Evolutionary conservation across 805 yeast species (phyloP), one percentile per base, ranked within the genome.

Genomic region (Candida ascalaphidarum): DNA sequence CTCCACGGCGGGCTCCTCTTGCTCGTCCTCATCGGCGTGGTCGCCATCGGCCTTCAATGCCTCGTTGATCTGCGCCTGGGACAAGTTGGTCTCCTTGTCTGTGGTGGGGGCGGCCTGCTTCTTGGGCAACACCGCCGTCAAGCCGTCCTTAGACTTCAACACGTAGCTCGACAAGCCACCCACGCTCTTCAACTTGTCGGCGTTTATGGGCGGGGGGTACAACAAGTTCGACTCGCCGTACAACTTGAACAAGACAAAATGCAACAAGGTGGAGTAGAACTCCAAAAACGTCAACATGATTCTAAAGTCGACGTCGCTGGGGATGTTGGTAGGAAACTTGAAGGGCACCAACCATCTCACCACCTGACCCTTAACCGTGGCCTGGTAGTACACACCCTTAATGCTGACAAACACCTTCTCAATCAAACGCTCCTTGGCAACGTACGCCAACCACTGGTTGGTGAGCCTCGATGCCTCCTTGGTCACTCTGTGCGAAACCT

Each of bases 271-370:
- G 12, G 95, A 79, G 62, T 92, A 92, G 58, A 92, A 88, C 61
- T 92, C 98, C 50, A 92, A 71, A 60, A 92, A 92, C 1, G 97
- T 89, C 48, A 85, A 68, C 98, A 92, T 92, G 64, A 92, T 85
- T 58, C 92, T 74, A 67, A 92, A 89, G 60, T 92, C 98, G 34
- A 92, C 77, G 55, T 92, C 97, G 25, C 80, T 60, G 26, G 98
- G 97, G 42, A 92, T 81, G 55, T 82, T 82, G 55, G 89, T 94
- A 12, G 98, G 96, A 65, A 88, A 92, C 58, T 86, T 92, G 71
- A 80, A 92, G 14, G 98, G 98, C 26, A 85, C 94, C 35, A 92
- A 74, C 98, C 98, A 92, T 59, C 89, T 74, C 25, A 92, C 70
- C 41, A 84, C 95, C 56, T 86, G 95, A 41, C 98, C 98, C 54